Evolutionary conservation across 805 yeast species (phyloP).

Genomic region (Pichia manshurica): DNA sequence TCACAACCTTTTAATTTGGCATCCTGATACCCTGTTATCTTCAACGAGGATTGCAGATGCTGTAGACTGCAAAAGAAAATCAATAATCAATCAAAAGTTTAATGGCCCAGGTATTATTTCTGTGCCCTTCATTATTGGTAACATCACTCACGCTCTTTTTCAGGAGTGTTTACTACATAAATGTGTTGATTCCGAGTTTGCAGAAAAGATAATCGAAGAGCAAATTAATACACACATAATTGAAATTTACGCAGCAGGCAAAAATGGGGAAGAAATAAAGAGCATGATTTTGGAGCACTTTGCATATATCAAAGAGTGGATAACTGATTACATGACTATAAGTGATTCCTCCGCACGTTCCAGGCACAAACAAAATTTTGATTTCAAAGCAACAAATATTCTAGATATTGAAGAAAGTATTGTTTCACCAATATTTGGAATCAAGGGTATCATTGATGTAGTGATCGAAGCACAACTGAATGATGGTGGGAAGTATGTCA

Average conservation of each 20-base stretch:
- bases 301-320: constrained; percentile 50
- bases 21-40: constrained; percentile 77
- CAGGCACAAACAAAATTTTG: constrained; percentile 24
- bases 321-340: constrained; percentile 34
- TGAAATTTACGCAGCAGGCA: constrained; percentile 51
- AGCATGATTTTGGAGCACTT: constrained; percentile 42
- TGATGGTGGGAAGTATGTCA: constrained; percentile 44
- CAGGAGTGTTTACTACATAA: constrained; percentile 46
- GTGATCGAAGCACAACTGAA: constrained; percentile 57
- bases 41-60: constrained; percentile 81
- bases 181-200: constrained; percentile 33
- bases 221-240: constrained; percentile 23
- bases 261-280: constrained; percentile 40
- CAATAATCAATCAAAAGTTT: constrained; percentile 54
- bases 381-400: constrained; percentile 54
- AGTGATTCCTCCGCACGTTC: not conserved
- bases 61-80: constrained; percentile 63
- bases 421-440: constrained; percentile 86
- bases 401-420: constrained; percentile 86
- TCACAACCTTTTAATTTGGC: constrained; percentile 62
- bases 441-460: constrained; percentile 86
- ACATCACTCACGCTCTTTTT: constrained; percentile 71
- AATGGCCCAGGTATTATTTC: constrained; percentile 59
- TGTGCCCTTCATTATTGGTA: constrained; percentile 72
- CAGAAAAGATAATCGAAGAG: constrained; percentile 31